Conservation (phyloP, 768 basidiomycete genomes). For the Tubosaeta sp. region DNA sequence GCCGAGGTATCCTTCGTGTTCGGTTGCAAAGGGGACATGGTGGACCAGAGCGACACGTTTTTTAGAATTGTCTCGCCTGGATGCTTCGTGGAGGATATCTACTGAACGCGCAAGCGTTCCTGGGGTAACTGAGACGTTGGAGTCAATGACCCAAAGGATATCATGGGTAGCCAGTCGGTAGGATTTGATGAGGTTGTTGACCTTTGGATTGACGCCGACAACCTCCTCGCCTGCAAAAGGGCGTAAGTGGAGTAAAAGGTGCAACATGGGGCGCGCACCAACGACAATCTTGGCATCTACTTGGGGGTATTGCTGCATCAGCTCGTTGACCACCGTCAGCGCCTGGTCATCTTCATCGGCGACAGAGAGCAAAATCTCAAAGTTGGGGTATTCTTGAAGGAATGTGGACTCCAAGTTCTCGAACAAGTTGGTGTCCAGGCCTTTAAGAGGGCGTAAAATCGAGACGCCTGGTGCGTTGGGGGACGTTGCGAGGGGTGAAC, state of each 20-base stretch:
- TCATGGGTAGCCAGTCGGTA: conserved; percentile 80
- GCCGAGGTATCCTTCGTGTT: conserved; percentile 67
- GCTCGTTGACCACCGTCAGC: conserved; percentile 70
- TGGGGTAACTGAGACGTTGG: conserved; percentile 78
- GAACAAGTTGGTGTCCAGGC: conserved; percentile 91
- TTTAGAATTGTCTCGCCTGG: conserved; percentile 30
- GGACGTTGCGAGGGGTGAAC: conserved; percentile 54
- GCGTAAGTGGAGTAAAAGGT: background rate
- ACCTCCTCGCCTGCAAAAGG: conserved; percentile 60
- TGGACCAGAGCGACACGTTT: conserved; percentile 80
- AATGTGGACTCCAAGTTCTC: conserved; percentile 96
- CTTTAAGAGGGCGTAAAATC: conserved; percentile 90
- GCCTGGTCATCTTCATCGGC: conserved; percentile 89
- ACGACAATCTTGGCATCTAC: conserved; percentile 72
- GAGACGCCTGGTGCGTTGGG: conserved; percentile 78
- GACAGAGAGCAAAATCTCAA: conserved; percentile 87
- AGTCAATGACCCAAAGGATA: conserved; percentile 95
- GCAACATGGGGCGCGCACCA: conserved; percentile 43
- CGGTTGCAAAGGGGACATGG: conserved; percentile 87
- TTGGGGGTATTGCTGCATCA: conserved; percentile 73
- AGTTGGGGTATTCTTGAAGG: conserved; percentile 85
- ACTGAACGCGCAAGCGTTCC: conserved; percentile 84
- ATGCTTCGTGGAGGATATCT: conserved; percentile 55
- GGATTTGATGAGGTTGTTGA: conserved; percentile 90
- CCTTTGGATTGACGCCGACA: conserved; percentile 94